phyloP scores from a whole-genome alignment of 441 rosid species.

The Corymbia calophylla region DNA sequence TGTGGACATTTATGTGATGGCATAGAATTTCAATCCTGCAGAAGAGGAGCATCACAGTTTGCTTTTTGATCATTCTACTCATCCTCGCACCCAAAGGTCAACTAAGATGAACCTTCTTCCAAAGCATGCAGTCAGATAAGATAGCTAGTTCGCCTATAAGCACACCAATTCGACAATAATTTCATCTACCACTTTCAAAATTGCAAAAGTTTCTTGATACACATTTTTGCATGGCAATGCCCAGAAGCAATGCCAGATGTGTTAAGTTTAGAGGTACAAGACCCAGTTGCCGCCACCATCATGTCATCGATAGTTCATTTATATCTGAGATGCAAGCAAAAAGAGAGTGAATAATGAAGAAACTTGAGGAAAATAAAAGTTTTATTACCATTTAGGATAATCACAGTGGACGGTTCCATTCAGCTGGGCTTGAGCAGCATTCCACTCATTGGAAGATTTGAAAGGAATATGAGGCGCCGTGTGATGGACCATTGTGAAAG shows the following conservation, averaged over 20 bases:
- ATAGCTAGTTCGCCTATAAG: not conserved
- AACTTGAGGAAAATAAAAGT: not conserved
- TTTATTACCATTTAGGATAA: constrained; percentile 74
- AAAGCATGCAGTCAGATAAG: not conserved
- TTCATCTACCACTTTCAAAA: not conserved
- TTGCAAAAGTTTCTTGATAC: not conserved
- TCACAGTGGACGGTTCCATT: constrained; percentile 91
- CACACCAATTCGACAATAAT: not conserved
- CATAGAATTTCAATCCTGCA: constrained; percentile 86
- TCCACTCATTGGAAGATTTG: constrained; percentile 71
- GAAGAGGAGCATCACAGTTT: not conserved
- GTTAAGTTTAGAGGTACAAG: not conserved
- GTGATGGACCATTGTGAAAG: constrained; percentile 96
- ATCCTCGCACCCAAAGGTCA: not conserved
- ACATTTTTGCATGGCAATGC: not conserved
- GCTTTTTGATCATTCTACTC: not conserved
- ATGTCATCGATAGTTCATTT: not conserved
- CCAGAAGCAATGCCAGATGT: not conserved
- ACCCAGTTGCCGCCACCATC: not conserved
- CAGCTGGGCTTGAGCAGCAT: constrained; percentile 85
- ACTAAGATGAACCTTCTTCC: not conserved
- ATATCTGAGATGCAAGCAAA: not conserved
- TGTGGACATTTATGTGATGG: constrained; percentile 84
- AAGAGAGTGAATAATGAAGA: not conserved
- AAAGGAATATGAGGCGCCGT: constrained; percentile 93